A percentile compares a stretch with the other conserved stretches of the same genome.
Conservation (phyloP, 2,329 filamentous ascomycete genomes). For the Myriosclerotinia scirpicola region DNA sequence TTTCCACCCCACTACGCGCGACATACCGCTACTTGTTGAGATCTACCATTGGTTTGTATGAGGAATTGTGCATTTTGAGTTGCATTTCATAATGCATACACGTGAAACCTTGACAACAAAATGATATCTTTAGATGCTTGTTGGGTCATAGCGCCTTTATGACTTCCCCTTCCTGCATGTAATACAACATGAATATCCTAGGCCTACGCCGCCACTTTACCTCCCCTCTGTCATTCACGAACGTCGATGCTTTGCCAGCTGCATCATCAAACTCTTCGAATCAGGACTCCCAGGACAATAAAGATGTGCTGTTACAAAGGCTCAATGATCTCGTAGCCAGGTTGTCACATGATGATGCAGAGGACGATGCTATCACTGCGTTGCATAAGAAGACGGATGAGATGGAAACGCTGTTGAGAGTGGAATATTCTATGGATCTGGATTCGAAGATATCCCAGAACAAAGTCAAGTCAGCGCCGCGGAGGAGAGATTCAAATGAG, state of each 20-base stretch:
- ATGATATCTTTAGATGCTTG: conserved; percentile 14
- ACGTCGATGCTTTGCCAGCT: conserved; percentile 7
- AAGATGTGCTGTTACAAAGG: conserved; percentile 40
- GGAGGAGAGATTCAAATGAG: conserved; percentile 26
- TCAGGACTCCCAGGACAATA: conserved; percentile 38
- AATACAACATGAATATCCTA: conserved; percentile 21
- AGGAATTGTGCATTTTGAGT: conserved; percentile 13
- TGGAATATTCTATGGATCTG: conserved; percentile 25
- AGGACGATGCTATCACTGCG: conserved; percentile 37
- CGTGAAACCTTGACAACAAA: conserved; percentile 19
- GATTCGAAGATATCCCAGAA: conserved; percentile 13
- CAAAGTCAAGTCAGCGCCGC: conserved; percentile 18
- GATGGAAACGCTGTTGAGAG: conserved; percentile 40
- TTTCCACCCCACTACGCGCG: conserved; percentile 10
- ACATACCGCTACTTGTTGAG: conserved; percentile 10
- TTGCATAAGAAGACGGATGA: conserved; percentile 43
- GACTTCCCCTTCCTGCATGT: conserved; percentile 16
- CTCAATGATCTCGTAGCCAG: conserved; percentile 41
- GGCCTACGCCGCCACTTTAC: conserved; percentile 35
- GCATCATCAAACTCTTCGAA: conserved; percentile 9
- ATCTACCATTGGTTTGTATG: conserved; percentile 18
- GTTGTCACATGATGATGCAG: conserved; percentile 36
- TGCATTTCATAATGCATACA: conserved; percentile 15
- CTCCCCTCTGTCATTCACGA: conserved; percentile 26
- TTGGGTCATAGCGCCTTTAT: conserved; percentile 17